Evolutionary conservation across 129 eudicot species (phyloP), one percentile per base, ranked within the genome.

Genomic region (Gnaphalium uliginosum): DNA sequence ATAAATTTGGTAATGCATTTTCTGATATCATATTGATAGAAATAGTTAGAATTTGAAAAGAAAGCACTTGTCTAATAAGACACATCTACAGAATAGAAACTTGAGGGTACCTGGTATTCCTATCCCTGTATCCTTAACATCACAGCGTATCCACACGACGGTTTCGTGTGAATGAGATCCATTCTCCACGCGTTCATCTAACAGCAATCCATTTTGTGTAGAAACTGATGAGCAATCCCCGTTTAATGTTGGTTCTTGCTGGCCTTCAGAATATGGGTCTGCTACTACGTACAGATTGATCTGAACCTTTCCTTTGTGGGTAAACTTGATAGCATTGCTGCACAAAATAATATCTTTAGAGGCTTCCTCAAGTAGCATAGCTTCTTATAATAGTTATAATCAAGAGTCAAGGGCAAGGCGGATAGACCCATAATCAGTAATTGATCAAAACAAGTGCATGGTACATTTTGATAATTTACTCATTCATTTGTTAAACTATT

Each of bases 301-400:
- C 77, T 93, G 87, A 67, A 93, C 97, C 83, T 88, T 93, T 68
- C 98, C 98, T 75, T 93, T 85, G 75, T 87, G 98, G 19, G 97
- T 93, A 77, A 93, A 93, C 78, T 93, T 93, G 75, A 93, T 84
- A 33, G 98, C 97, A 84, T 93, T 93, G 85, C 98, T 93, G 88
- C 76, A 77, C 56, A 73, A 33, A 46, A 72, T 22, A 8, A 57
- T 48, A 4, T 8, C 26, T 56, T 56, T 22, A 56, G 61, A 56
- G 25, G 61, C 25, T 56, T 56, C 11, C 26, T 0, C 4, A 56
- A 21, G 11, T 19, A 56, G 1, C 61, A 54, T 19, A 71, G 50
- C 29, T 32, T 60, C 18, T 60, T 14, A 58, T 59, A 22, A 66
- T 11, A 24, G 18, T 19, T 57, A 21, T 57, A 57, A 46, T 13